Base-by-base conservation (phyloP, 805 yeast species). In the Starmerella gropengiesseri region DNA sequence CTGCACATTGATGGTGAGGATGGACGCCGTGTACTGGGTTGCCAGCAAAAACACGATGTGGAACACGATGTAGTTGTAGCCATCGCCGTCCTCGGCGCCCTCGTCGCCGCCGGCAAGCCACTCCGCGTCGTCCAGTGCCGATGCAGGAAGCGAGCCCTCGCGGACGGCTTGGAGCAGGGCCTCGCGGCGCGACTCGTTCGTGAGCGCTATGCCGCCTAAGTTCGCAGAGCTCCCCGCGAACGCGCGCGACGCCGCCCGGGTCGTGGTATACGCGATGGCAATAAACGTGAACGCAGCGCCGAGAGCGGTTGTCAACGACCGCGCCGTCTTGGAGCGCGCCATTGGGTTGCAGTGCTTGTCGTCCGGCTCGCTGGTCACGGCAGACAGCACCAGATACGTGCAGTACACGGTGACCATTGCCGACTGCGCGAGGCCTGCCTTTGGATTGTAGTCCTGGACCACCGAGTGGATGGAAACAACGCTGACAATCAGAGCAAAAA, bases 231-330 rank as follows among this genome's bases (percentile, higher is more conserved):
- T 71, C 6, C 61, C 59, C 4, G 63, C 73, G 71, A 60, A 72
- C 62, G 67, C 53, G 1, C 79, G 76, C 12, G 82, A 75, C 46
- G 67, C 98, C 1, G 97, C 98, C 50, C 97, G 74, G 1, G 95
- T 86, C 0, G 98, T 91, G 2, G 98, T 91, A 60, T 91, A 93
- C 0, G 96, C 96, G 49, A 91, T 82, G 0, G 99, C 96, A 40
- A 84, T 69, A 57, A 91, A 85, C 0, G 99, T 91, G 66, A 93
- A 86, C 14, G 86, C 64, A 0, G 97, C 95, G 14, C 97, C 97
- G 41, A 91, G 58, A 1, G 91, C 74, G 42, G 87, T 78, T 47
- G 94, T 81, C 17, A 85, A 75, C 3, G 94, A 85, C 55, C 97
- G 74, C 1, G 98, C 86, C 4, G 95, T 94, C 41, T 75, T 70